Evolutionary conservation across 371 early-diverging fungal genomes (phyloP).

Genomic region (Zancudomyces culisetae): DNA sequence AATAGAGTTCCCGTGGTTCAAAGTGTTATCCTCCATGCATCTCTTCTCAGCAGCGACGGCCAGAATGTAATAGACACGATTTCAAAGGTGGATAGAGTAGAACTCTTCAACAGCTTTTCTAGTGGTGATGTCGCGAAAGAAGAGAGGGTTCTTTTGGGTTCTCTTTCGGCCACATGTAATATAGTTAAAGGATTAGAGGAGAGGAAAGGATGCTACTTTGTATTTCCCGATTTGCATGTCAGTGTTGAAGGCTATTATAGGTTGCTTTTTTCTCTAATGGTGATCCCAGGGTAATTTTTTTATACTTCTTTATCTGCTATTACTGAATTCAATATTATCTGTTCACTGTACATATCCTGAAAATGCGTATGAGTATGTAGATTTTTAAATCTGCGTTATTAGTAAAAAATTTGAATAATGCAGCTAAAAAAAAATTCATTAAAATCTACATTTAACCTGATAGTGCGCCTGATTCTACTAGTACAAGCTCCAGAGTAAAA

Average conservation of each 20-base stretch:
- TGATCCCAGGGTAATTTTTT: slow-evolving; percentile 4
- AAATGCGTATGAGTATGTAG: too few species aligned
- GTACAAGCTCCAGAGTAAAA: background rate
- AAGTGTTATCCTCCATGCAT: background rate
- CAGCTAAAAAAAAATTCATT: too few species aligned
- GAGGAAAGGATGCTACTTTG: slow-evolving; percentile 3
- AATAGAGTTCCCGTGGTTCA: background rate
- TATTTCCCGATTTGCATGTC: slow-evolving; percentile 3
- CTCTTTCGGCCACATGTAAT: background rate
- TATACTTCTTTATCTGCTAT: too few species aligned
- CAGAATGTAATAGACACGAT: background rate
- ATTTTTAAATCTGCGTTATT: too few species aligned
- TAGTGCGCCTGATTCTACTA: background rate
- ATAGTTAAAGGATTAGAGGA: slow-evolving; percentile 1
- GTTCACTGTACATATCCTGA: too few species aligned
- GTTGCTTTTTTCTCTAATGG: slow-evolving; percentile 2
- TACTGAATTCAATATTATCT: too few species aligned
- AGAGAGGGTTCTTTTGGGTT: slow-evolving; percentile 1
- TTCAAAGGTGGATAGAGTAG: background rate
- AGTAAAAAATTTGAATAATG: too few species aligned
- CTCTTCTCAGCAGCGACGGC: background rate
- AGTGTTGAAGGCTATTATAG: slow-evolving; percentile 2
- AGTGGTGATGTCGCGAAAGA: background rate
- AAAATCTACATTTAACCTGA: too few species aligned
- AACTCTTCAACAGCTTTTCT: background rate